Evolutionary conservation across 768 basidiomycete species (phyloP).

Genomic region (Pleurotus pulmonarius): DNA sequence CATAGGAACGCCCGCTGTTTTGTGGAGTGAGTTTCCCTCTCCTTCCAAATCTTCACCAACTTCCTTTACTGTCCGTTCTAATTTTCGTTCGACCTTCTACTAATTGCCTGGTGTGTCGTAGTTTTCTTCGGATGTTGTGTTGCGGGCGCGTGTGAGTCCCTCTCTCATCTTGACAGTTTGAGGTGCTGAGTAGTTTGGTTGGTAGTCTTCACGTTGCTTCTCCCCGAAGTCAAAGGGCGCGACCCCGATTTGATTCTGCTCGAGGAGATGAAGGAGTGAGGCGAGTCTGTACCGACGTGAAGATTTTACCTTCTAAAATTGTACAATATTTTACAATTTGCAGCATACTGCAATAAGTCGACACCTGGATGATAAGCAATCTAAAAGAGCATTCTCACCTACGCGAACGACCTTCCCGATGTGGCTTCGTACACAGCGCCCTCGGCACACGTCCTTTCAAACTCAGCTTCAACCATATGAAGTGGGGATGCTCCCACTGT

Average conservation of each 20-base stretch:
- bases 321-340: too few species aligned
- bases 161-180: too few species aligned
- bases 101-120: slow-evolving; percentile 17
- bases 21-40: slow-evolving; percentile 59
- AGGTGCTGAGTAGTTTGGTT: neutral
- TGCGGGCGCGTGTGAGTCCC: slow-evolving; percentile 38
- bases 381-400: too few species aligned
- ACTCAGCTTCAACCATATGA: too few species aligned
- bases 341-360: too few species aligned
- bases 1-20: slow-evolving; percentile 62
- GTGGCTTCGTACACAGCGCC: too few species aligned
- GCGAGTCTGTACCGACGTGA: neutral
- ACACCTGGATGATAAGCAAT: too few species aligned
- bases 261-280: slow-evolving; percentile 4
- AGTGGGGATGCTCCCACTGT: too few species aligned
- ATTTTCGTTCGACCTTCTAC: neutral
- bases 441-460: too few species aligned
- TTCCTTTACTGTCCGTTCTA: neutral
- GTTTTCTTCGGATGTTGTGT: slow-evolving; percentile 68
- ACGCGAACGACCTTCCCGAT: too few species aligned
- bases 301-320: too few species aligned
- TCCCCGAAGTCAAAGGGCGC: slow-evolving; percentile 3
- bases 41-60: neutral
- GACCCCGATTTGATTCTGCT: slow-evolving; percentile 6
- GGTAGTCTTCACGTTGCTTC: slow-evolving; percentile 1